Evolutionary conservation across 1,139 yeast genomes (phyloP), one percentile per base, ranked within the genome.

Genomic region (Blastobotrys arbuscula): DNA sequence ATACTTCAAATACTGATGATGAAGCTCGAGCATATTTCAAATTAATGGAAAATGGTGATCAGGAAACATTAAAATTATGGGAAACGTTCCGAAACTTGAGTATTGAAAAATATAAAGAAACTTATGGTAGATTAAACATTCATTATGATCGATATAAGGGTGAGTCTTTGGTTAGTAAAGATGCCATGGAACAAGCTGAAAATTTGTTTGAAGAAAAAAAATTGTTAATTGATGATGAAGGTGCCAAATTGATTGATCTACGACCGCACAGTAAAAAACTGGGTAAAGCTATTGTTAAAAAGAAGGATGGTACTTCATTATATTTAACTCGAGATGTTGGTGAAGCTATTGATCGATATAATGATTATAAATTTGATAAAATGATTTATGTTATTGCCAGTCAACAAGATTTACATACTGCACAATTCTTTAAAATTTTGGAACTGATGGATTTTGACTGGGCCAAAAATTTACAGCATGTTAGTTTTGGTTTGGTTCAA

Each of bases 261-360:
- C 81, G 86, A 55, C 81, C 81, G 60, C 83, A 82, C 73, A 87
- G 85, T 74, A 92, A 92, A 76, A 90, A 90, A 68, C 76, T 94
- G 54, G 98, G 97, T 58, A 92, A 92, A 71, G 88, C 89, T 53
- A 79, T 94, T 57, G 94, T 94, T 48, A 92, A 89, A 67, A 94
- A 94, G 71, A 82, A 89, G 41, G 98, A 94, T 66, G 98, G 98
- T 66, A 87, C 99, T 33, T 86, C 96, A 15, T 75, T 94, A 55
- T 94, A 94, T 68, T 73, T 94, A 61, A 90, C 97, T 54, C 84
- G 99, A 74, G 99, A 94, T 70, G 87, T 94, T 53, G 97, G 98
- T 62, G 97, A 92, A 63, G 98, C 98, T 50, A 82, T 84, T 63
- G 87, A 84, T 62, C 90, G 99, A 75, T 77, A 87, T 65, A 81